A percentile compares a stretch with the other conserved stretches of the same genome.
These are phyloP conservation scores for Podaxis sp. DNA, from an alignment of 768 basidiomycete genomes.

Conservation along the genomic window DNA sequence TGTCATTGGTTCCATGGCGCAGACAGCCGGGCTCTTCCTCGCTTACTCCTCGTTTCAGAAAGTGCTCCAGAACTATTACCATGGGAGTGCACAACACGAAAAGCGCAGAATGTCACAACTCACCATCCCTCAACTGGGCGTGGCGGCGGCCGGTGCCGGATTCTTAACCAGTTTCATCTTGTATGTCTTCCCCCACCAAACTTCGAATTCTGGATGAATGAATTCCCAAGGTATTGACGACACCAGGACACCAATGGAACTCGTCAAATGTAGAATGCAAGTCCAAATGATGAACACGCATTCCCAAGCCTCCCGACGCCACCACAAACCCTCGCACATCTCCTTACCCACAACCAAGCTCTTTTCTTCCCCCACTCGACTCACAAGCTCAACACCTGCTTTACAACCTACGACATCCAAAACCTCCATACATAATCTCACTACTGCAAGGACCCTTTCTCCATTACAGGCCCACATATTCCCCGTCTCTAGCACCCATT, in stretches of 20 bases:
- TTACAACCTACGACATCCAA: background rate
- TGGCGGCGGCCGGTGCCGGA: constrained; percentile 89
- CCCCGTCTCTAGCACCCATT: constrained; percentile 20
- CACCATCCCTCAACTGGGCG: constrained; percentile 64
- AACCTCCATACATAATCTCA: background rate
- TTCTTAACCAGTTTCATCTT: constrained; percentile 84
- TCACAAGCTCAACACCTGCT: background rate
- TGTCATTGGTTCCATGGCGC: constrained; percentile 88
- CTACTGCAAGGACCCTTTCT: background rate
- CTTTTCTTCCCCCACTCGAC: background rate
- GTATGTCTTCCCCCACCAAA: constrained; percentile 43
- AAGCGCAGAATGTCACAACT: constrained; percentile 38
- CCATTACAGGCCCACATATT: constrained; percentile 13
- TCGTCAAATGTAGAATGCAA: constrained; percentile 40
- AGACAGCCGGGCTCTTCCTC: constrained; percentile 90
- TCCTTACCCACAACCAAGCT: constrained; percentile 24
- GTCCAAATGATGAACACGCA: constrained; percentile 28
- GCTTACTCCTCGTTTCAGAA: constrained; percentile 81
- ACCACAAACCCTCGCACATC: constrained; percentile 78
- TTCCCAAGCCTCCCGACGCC: constrained; percentile 9
- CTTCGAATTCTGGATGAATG: background rate
- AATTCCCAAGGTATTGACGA: background rate
- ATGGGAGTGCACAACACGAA: constrained; percentile 26
- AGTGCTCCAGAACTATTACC: constrained; percentile 45
- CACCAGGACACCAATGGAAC: constrained; percentile 35